These are phyloP conservation scores for Hura crepitans DNA, from an alignment of 441 rosid species.

Conservation along the genomic window DNA sequence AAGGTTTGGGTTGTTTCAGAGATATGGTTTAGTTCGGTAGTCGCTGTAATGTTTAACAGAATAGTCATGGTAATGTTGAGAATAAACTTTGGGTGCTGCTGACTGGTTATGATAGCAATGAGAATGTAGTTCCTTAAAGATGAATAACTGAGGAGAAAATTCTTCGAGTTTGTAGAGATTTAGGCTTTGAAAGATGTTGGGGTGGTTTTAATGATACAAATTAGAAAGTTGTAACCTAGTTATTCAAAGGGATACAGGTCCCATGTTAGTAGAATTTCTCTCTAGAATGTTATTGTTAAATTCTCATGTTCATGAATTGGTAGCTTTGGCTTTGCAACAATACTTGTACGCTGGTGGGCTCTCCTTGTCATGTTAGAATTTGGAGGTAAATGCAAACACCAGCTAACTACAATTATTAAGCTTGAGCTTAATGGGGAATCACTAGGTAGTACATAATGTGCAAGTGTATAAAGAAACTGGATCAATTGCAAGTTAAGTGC, in stretches of 20 bases:
- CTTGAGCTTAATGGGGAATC: background rate
- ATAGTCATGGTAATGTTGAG: no score
- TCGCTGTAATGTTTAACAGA: no score
- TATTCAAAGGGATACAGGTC: background rate
- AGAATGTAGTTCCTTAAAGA: background rate
- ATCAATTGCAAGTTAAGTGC: no score
- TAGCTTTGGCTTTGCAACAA: background rate
- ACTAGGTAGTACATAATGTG: background rate
- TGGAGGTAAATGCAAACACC: background rate
- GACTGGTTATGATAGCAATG: background rate
- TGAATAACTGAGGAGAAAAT: background rate
- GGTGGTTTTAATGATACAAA: background rate
- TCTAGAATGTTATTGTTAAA: background rate
- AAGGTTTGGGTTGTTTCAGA: no score
- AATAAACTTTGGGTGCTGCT: background rate
- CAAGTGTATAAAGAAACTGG: no score
- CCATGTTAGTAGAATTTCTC: background rate
- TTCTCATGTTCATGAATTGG: background rate
- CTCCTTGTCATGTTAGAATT: background rate
- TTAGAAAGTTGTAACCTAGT: no score
- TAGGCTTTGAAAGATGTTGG: background rate
- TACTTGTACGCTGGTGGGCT: background rate
- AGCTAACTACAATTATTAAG: background rate
- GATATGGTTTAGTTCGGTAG: no score
- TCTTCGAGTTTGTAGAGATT: background rate